Evolutionary conservation across 2,329 filamentous ascomycete genomes (phyloP), one percentile per base, ranked within the genome.

Genomic region (Fusarium sp.): DNA sequence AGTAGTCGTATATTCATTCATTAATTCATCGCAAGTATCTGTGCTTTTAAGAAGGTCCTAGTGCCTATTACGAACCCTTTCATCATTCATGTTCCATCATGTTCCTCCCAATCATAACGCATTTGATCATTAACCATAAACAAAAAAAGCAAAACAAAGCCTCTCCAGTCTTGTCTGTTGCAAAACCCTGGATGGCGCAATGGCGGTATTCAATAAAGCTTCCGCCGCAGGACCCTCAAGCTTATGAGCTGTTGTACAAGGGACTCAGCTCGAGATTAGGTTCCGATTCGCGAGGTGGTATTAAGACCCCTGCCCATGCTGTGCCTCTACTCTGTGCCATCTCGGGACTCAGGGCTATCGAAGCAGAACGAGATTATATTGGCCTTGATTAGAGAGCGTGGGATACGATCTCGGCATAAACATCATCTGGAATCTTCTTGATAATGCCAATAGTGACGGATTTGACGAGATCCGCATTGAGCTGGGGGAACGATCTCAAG

Each of bases 361-460:
- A 52, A 47, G 52, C 27, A 54, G 34, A 5, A 11, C n/a, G 18
- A 32, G 12, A 22, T 38, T 18, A 18, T 25, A 18, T 34, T 47
- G 49, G 32, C 52, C 14, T 10, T 16, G 32, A 52, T 75, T 66
- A 95, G 76, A 91, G 92, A 9, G 95, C 95, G 79, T 99, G 96
- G 43, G 87, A 86, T 54, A 98, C 90, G 76, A 99, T 94, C 79
- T 97, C 93, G 53, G 92, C 90, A 77, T 98, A 99, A 50, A 98
- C 86, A 72, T 97, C 92, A 68, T 94, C 90, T 3, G 96, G 95
- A 58, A 99, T 94, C 84, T 95, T 96, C 74, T 91, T 91, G 62
- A 97, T 92, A 75, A 98, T 92, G 55, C 91, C 90, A 73, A 98
- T 90, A 1, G 95, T 95, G 60, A 97, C 88, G 47, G 90, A 90